phyloP scores from a whole-genome alignment of 129 eudicot species.

The Mikania micrantha region DNA sequence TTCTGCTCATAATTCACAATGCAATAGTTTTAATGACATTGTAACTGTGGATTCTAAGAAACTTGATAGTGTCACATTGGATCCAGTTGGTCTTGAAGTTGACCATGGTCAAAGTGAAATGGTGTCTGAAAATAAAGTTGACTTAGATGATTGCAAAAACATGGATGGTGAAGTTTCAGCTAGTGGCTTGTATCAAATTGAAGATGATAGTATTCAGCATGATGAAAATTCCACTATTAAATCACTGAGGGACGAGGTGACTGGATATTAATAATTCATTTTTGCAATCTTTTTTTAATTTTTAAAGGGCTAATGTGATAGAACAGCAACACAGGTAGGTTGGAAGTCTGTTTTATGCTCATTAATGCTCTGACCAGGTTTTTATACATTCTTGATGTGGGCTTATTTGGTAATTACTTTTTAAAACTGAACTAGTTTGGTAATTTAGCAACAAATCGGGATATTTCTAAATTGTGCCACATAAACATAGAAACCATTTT shows the following conservation, averaged over 20 bases:
- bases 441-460: not conserved
- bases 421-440: not conserved
- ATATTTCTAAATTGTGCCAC: too few relatives aligned
- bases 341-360: not conserved
- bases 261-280: not conserved
- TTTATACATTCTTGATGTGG: not conserved
- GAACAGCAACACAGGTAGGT: not conserved
- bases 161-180: constrained; percentile 23
- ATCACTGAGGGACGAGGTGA: constrained; percentile 64
- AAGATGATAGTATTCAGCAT: constrained; percentile 22
- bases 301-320: not conserved
- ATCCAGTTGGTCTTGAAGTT: constrained; percentile 16
- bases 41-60: constrained; percentile 24
- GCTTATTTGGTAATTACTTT: too few relatives aligned
- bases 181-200: constrained; percentile 11
- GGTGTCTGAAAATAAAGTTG: constrained; percentile 12
- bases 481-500: not conserved
- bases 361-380: not conserved
- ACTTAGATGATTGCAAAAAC: constrained; percentile 17
- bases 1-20: constrained; percentile 22
- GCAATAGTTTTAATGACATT: constrained; percentile 16
- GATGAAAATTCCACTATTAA: constrained; percentile 37
- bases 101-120: constrained; percentile 14
- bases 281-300: constrained; percentile 1
- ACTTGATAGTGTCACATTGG: constrained; percentile 14